Evolutionary conservation across 106 monocot species (phyloP).

Genomic region (Acorus gramineus): DNA sequence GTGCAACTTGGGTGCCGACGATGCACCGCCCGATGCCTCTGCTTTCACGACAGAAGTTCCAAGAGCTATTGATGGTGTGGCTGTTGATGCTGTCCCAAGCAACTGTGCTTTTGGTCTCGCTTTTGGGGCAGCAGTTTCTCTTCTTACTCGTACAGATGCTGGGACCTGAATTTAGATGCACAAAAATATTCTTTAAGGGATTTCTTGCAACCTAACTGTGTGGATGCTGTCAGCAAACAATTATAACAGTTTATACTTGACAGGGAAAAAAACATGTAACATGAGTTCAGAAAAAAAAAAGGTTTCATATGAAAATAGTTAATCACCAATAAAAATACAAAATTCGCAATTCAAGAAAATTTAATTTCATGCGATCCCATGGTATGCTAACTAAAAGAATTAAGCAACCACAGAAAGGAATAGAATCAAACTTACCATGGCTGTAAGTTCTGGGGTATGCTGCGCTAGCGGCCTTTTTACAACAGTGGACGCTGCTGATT

Average conservation of each 20-base stretch:
- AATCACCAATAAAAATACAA: neutral
- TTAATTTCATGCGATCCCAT: too few relatives aligned
- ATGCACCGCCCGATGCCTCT: constrained; percentile 10
- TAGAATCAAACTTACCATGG: constrained; percentile 58
- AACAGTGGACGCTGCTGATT: constrained; percentile 94
- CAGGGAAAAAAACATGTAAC: too few relatives aligned
- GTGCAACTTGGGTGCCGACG: constrained; percentile 39
- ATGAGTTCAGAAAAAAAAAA: too few relatives aligned
- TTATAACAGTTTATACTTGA: too few relatives aligned
- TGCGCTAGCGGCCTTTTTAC: constrained; percentile 95
- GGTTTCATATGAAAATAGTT: too few relatives aligned
- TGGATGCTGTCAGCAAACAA: too few relatives aligned
- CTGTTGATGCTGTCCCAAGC: neutral
- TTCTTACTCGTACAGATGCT: constrained; percentile 95
- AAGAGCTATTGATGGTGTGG: constrained; percentile 19
- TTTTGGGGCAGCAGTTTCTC: constrained; percentile 63
- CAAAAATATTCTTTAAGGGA: too few relatives aligned
- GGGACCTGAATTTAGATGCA: constrained; percentile 42
- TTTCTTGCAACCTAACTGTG: too few relatives aligned
- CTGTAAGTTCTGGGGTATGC: constrained; percentile 83
- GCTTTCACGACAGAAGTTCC: constrained; percentile 14
- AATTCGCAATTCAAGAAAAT: too few relatives aligned
- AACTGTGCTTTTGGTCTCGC: constrained; percentile 51
- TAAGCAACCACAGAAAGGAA: neutral
- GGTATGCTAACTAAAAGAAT: neutral